Percentiles rank a stretch among this genome's conserved stretches.
Conservation (phyloP, 2,329 filamentous ascomycete genomes). For the Trichoderma lentiforme region DNA sequence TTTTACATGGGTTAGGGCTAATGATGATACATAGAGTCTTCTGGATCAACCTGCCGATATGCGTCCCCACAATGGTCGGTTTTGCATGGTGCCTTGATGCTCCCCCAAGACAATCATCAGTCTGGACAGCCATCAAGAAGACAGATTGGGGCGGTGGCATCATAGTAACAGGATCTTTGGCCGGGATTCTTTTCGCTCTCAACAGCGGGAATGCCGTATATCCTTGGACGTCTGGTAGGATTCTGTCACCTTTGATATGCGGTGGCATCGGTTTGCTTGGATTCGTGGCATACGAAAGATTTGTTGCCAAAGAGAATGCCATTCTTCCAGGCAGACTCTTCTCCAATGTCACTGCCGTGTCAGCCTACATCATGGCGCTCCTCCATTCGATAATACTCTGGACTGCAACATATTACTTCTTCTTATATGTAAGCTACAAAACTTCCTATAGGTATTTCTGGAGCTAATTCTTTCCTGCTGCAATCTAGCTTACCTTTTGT, state of each 20-base stretch:
- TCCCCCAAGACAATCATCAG: not conserved
- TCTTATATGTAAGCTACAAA: not conserved
- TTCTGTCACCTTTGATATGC: not conserved
- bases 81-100: not conserved
- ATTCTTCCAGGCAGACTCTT: not conserved
- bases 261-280: not conserved
- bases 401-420: not conserved
- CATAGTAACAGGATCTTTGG: not conserved
- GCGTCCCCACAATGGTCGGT: not conserved
- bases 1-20: conserved; percentile 28
- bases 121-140: not conserved
- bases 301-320: not conserved
- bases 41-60: not conserved
- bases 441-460: not conserved
- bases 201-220: not conserved
- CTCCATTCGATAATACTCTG: not conserved
- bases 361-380: not conserved
- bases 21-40: not conserved
- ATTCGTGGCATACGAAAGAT: not conserved
- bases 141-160: not conserved
- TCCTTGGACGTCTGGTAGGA: not conserved
- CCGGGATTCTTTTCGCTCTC: not conserved
- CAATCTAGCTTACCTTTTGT: not conserved
- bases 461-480: not conserved
- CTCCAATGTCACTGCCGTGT: not conserved